Evolutionary conservation across 2,329 filamentous ascomycete genomes (phyloP), one percentile per base, ranked within the genome.

Genomic region (Nemania serpens): DNA sequence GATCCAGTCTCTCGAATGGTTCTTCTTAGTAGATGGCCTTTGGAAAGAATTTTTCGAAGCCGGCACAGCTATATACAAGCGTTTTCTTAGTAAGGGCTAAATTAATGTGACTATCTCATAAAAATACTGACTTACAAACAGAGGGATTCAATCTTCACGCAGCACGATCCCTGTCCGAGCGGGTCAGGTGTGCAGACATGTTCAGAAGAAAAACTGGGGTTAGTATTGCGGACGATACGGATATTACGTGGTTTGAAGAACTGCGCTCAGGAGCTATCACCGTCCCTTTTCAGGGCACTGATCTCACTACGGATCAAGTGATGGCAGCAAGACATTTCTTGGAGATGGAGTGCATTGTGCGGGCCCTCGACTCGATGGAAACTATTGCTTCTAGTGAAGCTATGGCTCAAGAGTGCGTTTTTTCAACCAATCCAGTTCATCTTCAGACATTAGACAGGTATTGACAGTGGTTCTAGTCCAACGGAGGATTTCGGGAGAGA

Each of bases 1-100:
- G 53, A 91, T 97, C 47, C 84, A 89, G 58, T 88, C 90, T 39
- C 78, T 97, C 61, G 91, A 96, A 71, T 98, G 94, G 93, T 88
- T 94, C 73, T 78, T 91, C 59, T 82, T 91, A 58, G 84, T 94
- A 9, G 85, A 90, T 51, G 88, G 85, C 12, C 83, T 90, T 56
- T 93, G 89, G 88, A 79, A 83, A 15, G 82, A 88, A 59, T 87
- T 91, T 20, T 91, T 94, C 69, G 76, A 79, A 17, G 81, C 87
- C 58, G 87, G 91, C 43, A 84, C 85, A 33, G 83, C 87, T 68
- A 84, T 93, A n/a, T 91, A 97, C 77, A 90, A 90, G 71, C 88
- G 88, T 62, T 93, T 97, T 71, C 82, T 96, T 48, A 84, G 92
- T 96, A 85, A 81, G 91, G 84, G 34, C 13, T 45, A 37, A 49